Evolutionary conservation across 805 yeast genomes (phyloP).

Genomic region (Candida sakaeoensis): DNA sequence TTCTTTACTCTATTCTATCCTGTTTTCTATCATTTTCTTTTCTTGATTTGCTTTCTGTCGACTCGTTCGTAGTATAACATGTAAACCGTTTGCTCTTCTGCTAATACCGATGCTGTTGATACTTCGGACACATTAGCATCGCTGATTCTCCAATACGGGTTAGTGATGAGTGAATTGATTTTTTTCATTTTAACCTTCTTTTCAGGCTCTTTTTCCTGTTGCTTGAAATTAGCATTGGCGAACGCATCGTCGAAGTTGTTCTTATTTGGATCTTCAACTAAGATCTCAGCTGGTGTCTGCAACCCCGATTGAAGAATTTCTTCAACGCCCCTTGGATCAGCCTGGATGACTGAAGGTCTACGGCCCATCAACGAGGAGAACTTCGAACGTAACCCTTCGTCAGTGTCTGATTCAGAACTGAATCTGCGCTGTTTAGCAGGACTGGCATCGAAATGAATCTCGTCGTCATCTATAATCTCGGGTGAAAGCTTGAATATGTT

Average conservation of each 20-base stretch:
- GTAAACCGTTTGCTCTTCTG: constrained; percentile 75
- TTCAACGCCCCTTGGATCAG: constrained; percentile 31
- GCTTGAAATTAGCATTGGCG: constrained; percentile 15
- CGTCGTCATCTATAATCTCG: constrained; percentile 31
- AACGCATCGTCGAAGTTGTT: constrained; percentile 21
- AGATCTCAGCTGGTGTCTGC: constrained; percentile 39
- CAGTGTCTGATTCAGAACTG: constrained; percentile 3
- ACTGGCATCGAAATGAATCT: constrained; percentile 10
- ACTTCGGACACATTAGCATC: constrained; percentile 71
- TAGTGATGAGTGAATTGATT: constrained; percentile 50
- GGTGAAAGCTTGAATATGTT: constrained; percentile 38
- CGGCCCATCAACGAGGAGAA: constrained; percentile 40
- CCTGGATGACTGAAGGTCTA: constrained; percentile 38
- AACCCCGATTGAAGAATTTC: constrained; percentile 37
- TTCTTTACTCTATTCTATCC: too few species aligned
- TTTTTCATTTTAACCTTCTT: constrained; percentile 43
- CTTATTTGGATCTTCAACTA: constrained; percentile 25
- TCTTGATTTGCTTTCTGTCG: constrained; percentile 25
- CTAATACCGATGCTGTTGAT: constrained; percentile 51
- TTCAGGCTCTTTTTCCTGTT: constrained; percentile 8
- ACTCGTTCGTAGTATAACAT: constrained; percentile 76
- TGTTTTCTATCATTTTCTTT: constrained; percentile 1
- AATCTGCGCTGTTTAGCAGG: neutral
- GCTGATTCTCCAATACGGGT: constrained; percentile 83
- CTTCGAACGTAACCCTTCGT: constrained; percentile 30